These are phyloP conservation scores for Raphidocelis subcapitata DNA, from an alignment of 139 green algal genomes.

Conservation along the genomic window DNA sequence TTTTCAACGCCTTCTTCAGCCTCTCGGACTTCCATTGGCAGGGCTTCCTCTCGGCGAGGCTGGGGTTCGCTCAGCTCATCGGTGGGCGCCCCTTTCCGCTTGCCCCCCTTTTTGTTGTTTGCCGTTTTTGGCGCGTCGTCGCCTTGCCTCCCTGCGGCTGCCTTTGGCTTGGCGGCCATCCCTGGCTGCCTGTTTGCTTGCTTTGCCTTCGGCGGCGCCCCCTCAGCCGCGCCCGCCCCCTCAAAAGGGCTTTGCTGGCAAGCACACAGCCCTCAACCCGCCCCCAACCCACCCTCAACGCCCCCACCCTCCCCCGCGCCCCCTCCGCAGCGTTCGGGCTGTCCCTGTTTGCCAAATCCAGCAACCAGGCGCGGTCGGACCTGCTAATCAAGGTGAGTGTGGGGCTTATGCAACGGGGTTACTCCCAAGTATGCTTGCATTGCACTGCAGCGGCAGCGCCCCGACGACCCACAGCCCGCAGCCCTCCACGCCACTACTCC, in stretches of 20 bases:
- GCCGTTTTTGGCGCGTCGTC: not conserved
- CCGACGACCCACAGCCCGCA: no score
- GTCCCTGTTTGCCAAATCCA: conserved; percentile 76
- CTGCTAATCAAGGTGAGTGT: conserved; percentile 65
- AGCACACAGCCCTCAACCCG: not conserved
- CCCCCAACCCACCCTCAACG: not conserved
- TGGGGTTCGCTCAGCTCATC: conserved; percentile 65
- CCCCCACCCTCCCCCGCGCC: conserved; percentile 26
- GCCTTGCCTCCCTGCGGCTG: not conserved
- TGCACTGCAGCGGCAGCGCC: no score
- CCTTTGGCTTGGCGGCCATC: not conserved
- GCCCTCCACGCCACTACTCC: no score
- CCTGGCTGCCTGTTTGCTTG: not conserved
- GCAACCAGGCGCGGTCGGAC: conserved; percentile 64
- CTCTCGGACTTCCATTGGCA: conserved; percentile 91
- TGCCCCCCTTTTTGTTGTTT: not conserved
- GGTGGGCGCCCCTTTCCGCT: conserved; percentile 73
- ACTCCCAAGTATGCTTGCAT: no score
- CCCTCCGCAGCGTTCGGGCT: conserved; percentile 86
- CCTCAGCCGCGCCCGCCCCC: not conserved
- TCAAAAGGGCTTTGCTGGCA: not conserved
- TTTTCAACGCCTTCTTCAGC: conserved; percentile 97
- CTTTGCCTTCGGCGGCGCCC: not conserved
- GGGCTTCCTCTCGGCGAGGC: conserved; percentile 91
- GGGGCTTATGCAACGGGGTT: no score